Evolutionary conservation across 2,329 filamentous ascomycete species (phyloP).

Genomic region (Nakataea oryzae): DNA sequence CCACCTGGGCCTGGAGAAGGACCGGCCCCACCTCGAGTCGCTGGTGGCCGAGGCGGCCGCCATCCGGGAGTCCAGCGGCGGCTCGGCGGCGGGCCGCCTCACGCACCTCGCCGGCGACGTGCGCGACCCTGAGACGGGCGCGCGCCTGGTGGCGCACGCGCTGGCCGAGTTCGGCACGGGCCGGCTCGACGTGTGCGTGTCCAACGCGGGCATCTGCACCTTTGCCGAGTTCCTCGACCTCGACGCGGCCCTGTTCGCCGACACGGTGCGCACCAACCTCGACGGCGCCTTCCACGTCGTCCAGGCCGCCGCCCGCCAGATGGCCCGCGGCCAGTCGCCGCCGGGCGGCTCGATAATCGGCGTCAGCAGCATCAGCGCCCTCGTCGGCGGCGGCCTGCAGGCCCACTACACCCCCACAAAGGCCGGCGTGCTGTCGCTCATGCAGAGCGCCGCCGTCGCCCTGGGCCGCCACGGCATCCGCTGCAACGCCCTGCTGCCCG

Average conservation of each 20-base stretch:
- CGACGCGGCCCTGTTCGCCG: conserved; percentile 55
- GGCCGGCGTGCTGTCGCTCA: conserved; percentile 56
- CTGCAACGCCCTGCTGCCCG: conserved; percentile 60
- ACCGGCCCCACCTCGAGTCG: conserved; percentile 39
- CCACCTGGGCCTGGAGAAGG: conserved; percentile 53
- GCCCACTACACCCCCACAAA: conserved; percentile 67
- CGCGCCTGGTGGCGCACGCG: conserved; percentile 53
- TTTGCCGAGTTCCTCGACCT: conserved; percentile 81
- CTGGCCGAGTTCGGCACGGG: conserved; percentile 46
- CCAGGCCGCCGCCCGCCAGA: conserved; percentile 76
- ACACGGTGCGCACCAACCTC: conserved; percentile 71
- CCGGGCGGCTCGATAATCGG: conserved; percentile 63
- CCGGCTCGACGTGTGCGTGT: conserved; percentile 68
- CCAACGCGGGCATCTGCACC: conserved; percentile 79
- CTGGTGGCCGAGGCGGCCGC: conserved; percentile 39
- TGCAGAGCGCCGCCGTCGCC: conserved; percentile 58
- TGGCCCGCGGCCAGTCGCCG: conserved; percentile 52
- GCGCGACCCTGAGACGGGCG: conserved; percentile 60
- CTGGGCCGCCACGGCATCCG: conserved; percentile 55
- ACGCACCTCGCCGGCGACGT: conserved; percentile 70
- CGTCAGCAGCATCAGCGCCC: conserved; percentile 36
- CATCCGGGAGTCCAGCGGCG: conserved; percentile 22
- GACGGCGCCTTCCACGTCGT: conserved; percentile 81
- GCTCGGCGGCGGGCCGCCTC: conserved; percentile 42
- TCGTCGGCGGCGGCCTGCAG: conserved; percentile 56